A percentile compares a stretch with the other conserved stretches of the same genome.
phyloP scores from a whole-genome alignment of 2,329 filamentous ascomycete genomes.

The Fusarium sp. region DNA sequence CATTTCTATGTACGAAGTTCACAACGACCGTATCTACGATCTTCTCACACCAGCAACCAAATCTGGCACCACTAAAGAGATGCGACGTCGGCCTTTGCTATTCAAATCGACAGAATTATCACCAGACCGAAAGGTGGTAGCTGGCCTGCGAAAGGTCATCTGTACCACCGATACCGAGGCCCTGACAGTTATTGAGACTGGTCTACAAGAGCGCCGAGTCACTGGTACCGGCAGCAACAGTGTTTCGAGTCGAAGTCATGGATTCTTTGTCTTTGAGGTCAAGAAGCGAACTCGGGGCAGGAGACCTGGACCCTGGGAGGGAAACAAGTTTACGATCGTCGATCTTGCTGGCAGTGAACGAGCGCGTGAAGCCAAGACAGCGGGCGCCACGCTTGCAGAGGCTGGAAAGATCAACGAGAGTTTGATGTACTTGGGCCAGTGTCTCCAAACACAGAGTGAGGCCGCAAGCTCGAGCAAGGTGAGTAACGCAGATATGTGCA shows the following conservation, averaged over 20 bases:
- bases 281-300: slow-evolving; percentile 76
- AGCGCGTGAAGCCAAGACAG: slow-evolving; percentile 92
- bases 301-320: slow-evolving; percentile 73
- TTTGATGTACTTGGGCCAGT: slow-evolving; percentile 97
- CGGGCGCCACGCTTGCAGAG: slow-evolving; percentile 90
- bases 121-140: slow-evolving; percentile 93
- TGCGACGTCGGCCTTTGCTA: slow-evolving; percentile 81
- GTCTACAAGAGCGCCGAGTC: slow-evolving; percentile 86
- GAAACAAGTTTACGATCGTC: slow-evolving; percentile 86
- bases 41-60: slow-evolving; percentile 77
- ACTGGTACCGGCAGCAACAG: slow-evolving; percentile 94
- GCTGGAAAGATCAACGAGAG: slow-evolving; percentile 99
- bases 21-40: slow-evolving; percentile 98
- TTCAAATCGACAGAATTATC: slow-evolving; percentile 94
- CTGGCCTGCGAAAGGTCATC: slow-evolving; percentile 89
- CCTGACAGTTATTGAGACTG: slow-evolving; percentile 88
- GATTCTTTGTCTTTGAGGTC: slow-evolving; percentile 95
- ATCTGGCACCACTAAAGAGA: slow-evolving; percentile 74
- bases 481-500: slow-evolving; percentile 43
- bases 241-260: slow-evolving; percentile 90
- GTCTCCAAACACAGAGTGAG: slow-evolving; percentile 93
- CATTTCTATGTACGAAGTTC: slow-evolving; percentile 98
- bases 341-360: slow-evolving; percentile 95
- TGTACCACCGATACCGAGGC: slow-evolving; percentile 87
- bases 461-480: slow-evolving; percentile 80